These are phyloP conservation scores for Mortierella claussenii DNA, from an alignment of 192 early-diverging fungal genomes.

Conservation along the genomic window DNA sequence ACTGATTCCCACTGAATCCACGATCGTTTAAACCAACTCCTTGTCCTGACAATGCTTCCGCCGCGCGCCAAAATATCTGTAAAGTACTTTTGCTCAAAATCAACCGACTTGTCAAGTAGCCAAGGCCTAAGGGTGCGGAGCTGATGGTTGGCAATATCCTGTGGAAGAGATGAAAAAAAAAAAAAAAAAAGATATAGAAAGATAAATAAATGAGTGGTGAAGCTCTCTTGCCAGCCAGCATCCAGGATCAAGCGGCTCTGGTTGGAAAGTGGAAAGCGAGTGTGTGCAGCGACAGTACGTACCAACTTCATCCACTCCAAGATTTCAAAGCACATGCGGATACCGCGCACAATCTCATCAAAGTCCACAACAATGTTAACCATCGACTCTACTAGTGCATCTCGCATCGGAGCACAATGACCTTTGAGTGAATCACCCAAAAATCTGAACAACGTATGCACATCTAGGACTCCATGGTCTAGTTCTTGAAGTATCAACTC, in stretches of 20 bases:
- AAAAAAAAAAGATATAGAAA: too few species aligned
- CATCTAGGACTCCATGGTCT: conserved; percentile 72
- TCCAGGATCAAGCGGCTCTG: too few species aligned
- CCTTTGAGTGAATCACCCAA: conserved; percentile 69
- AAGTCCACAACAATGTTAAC: conserved; percentile 65
- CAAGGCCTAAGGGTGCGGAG: conserved; percentile 43
- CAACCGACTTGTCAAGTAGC: conserved; percentile 54
- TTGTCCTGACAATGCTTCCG: conserved; percentile 26
- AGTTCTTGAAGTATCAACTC: conserved; percentile 71
- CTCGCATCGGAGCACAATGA: conserved; percentile 74
- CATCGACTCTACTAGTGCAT: conserved; percentile 70
- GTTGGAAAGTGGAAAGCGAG: too few species aligned
- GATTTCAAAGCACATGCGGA: conserved; percentile 80
- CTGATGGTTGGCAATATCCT: conserved; percentile 59
- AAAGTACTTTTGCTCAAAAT: conserved; percentile 59
- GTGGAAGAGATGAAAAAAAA: too few species aligned
- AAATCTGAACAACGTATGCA: conserved; percentile 65
- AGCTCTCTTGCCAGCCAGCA: too few species aligned
- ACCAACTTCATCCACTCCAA: conserved; percentile 69
- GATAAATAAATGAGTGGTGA: too few species aligned
- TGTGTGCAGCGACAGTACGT: too few species aligned
- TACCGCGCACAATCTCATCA: conserved; percentile 70
- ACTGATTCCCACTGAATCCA: conserved; percentile 52
- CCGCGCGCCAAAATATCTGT: conserved; percentile 34
- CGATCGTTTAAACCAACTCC: conserved; percentile 46